Conservation (phyloP, 257 asterid species). For the Apocynum venetum region DNA sequence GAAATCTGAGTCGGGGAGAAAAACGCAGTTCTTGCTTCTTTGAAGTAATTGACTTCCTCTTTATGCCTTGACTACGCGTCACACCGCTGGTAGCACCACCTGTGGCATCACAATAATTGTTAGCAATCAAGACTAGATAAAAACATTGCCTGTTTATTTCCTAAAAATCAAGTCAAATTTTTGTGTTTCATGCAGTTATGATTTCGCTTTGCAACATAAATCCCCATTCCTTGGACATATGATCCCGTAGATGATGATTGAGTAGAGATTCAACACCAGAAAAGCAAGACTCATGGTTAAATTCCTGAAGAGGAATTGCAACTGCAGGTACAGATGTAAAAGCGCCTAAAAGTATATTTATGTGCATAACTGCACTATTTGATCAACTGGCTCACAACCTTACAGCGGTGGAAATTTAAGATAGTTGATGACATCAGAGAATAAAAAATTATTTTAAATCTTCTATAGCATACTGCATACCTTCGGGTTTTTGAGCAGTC, state of each 20-base stretch:
- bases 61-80: conserved; percentile 2
- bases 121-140: conserved; percentile 8
- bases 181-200: not conserved
- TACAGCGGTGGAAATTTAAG: not conserved
- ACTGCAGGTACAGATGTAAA: not conserved
- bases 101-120: conserved; percentile 20
- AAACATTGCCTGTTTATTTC: not conserved
- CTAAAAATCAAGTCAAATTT: not conserved
- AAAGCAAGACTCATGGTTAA: not conserved
- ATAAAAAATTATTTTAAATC: not conserved
- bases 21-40: conserved; percentile 26
- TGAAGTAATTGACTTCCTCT: conserved; percentile 21
- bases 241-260: not conserved
- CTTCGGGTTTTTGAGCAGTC: conserved; percentile 31
- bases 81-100: conserved; percentile 19
- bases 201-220: not conserved
- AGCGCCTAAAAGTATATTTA: not conserved
- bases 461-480: conserved; percentile 20
- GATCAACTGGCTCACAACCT: not conserved
- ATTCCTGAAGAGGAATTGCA: not conserved
- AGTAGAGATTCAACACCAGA: not conserved
- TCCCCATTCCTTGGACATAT: not conserved
- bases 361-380: not conserved
- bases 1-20: conserved; percentile 36
- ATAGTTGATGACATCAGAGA: not conserved